Conservation (phyloP, 2,329 filamentous ascomycete species). For the Orbilia javanica region DNA sequence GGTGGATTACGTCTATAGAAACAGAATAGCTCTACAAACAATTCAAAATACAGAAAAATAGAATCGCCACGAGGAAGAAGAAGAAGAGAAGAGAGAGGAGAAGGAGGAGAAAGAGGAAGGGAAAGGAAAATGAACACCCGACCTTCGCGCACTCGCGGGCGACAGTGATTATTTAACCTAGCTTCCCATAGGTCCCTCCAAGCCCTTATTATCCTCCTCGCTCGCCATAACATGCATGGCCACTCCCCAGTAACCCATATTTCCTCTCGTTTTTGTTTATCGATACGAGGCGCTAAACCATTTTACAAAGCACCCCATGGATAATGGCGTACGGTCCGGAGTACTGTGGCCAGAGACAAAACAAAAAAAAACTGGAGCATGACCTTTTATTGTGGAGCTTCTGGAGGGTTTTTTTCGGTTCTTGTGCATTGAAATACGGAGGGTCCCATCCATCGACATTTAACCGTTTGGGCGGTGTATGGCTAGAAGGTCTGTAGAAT, state of each 20-base stretch:
- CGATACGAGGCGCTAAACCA: slow-evolving; percentile 32
- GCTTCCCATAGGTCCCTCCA: slow-evolving; percentile 27
- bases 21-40: slow-evolving; percentile 1
- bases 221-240: not conserved
- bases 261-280: slow-evolving; percentile 20
- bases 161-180: slow-evolving; percentile 37
- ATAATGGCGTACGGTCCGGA: slow-evolving; percentile 3
- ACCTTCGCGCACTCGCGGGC: slow-evolving; percentile 3
- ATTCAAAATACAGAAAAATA: not conserved
- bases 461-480: slow-evolving; percentile 49
- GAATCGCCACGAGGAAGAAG: not conserved
- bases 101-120: not conserved
- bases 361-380: slow-evolving; percentile 3
- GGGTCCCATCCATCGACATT: slow-evolving; percentile 25
- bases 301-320: slow-evolving; percentile 18
- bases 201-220: slow-evolving; percentile 11
- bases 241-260: not conserved
- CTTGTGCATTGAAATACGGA: slow-evolving; percentile 36
- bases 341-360: slow-evolving; percentile 42
- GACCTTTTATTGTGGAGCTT: slow-evolving; percentile 33
- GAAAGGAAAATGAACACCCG: slow-evolving; percentile 10
- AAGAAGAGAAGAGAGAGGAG: not conserved
- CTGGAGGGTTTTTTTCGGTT: not conserved
- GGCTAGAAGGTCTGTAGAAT: slow-evolving; percentile 57
- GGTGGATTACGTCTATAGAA: not conserved